Evolutionary conservation across 495 filamentous ascomycete genomes (phyloP), one percentile per base, ranked within the genome.

Genomic region (Xylaria venustula): DNA sequence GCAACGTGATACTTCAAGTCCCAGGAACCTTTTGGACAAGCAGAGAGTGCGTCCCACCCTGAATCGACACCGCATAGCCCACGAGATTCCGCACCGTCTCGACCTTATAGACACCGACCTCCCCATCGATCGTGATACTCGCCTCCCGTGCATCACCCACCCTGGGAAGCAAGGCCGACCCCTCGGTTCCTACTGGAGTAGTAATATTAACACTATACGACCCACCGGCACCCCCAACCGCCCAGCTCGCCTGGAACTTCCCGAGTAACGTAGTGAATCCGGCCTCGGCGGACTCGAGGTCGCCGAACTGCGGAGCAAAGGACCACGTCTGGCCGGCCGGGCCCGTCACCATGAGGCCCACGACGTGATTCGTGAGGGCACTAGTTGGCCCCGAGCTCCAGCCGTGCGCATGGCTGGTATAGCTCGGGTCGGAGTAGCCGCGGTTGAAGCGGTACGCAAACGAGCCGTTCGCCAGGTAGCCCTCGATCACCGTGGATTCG

Each of bases 401-500:
- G 5, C 85, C 85, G 60, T 84, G 85, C 2, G 85, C 74, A 64
- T 88, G 85, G 7, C 75, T 81, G 11, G 84, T 78, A 32, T 85
- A 81, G 47, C 47, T 50, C 19, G 80, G 70, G 45, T 71, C 72
- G 23, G 58, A 64, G 50, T 81, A 81, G 7, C 79, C 78, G 45
- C 73, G 69, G 65, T 83, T 81, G 8, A 79, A 79, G 7, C 82
- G 76, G 64, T 90, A 88, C 25, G 81, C 81, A 50, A 86, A 82
- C 7, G 76, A 77, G 36, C 85, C 86, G 64, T 86, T 79, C 1
- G 63, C 64, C 14, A 84, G 72, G 60, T 87, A 88, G 0, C 86
- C 85, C 68, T 88, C 86, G 40, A 88, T 79, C 26, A 87, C 81
- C 0, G 86, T 90, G 44, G 79, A 83, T 56, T 84, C 76, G 2